phyloP scores from a whole-genome alignment of 116 monocot species.

The Trichopus zeylanicus region DNA sequence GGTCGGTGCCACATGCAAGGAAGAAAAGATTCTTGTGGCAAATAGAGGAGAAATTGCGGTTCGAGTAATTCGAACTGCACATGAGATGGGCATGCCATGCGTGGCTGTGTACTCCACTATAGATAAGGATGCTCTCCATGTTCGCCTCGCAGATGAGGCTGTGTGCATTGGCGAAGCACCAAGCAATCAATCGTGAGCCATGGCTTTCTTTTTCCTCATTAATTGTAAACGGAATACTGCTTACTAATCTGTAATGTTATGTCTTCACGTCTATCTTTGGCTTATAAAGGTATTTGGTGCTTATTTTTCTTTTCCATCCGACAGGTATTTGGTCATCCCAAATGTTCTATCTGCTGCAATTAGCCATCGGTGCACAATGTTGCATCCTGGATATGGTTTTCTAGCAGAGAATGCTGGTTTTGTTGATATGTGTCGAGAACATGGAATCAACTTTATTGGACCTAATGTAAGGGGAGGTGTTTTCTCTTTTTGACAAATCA shows the following conservation, averaged over 20 bases:
- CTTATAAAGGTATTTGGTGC: too few species aligned
- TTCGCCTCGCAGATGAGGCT: slow-evolving; percentile 85
- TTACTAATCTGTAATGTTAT: neutral
- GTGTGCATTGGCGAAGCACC: slow-evolving; percentile 98
- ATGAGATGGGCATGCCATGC: slow-evolving; percentile 98
- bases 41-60: slow-evolving; percentile 98
- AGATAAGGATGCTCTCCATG: slow-evolving; percentile 91
- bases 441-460: slow-evolving; percentile 96
- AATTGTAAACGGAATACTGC: neutral
- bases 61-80: slow-evolving; percentile 88
- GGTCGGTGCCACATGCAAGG: slow-evolving; percentile 36
- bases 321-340: slow-evolving; percentile 71
- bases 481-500: too few species aligned
- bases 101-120: slow-evolving; percentile 91
- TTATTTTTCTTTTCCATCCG: neutral
- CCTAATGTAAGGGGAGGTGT: slow-evolving; percentile 96
- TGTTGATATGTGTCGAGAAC: slow-evolving; percentile 87
- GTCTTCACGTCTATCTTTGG: neutral
- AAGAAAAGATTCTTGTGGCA: slow-evolving; percentile 91
- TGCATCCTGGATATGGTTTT: slow-evolving; percentile 98
- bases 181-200: slow-evolving; percentile 91
- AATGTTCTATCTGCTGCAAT: slow-evolving; percentile 90
- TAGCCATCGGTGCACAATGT: slow-evolving; percentile 83
- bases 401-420: slow-evolving; percentile 89
- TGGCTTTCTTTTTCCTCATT: neutral